A percentile compares a stretch with the other conserved stretches of the same genome.
Conservation (phyloP, 345 rosid genomes). For the Odontarrhena argentea region DNA sequence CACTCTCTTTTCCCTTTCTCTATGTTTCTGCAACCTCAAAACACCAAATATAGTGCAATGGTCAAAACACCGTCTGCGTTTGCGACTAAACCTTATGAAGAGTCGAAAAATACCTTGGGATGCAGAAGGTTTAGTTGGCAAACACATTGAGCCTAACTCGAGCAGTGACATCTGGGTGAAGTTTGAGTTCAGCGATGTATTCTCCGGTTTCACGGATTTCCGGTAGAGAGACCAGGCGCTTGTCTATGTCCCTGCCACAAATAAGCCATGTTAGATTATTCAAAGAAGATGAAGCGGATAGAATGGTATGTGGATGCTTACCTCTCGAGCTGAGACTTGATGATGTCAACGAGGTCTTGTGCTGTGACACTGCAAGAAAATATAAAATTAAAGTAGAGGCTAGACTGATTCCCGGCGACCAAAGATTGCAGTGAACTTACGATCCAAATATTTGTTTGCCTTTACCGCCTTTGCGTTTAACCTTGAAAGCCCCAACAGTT, state of each 20-base stretch:
- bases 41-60: constrained; percentile 12
- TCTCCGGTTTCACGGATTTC: constrained; percentile 95
- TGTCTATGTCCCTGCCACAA: constrained; percentile 79
- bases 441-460: constrained; percentile 86
- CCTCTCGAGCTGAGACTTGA: constrained; percentile 93
- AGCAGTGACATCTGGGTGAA: constrained; percentile 93
- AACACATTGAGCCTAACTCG: constrained; percentile 72
- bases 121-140: constrained; percentile 57
- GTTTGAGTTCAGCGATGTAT: constrained; percentile 86
- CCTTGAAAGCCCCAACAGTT: constrained; percentile 92
- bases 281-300: neutral
- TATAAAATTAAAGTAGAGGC: constrained; percentile 24
- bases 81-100: constrained; percentile 19
- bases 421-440: constrained; percentile 44
- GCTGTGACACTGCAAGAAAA: constrained; percentile 74
- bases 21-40: constrained; percentile 28
- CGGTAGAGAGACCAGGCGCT: constrained; percentile 70
- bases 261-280: constrained; percentile 13
- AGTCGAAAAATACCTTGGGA: constrained; percentile 9
- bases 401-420: neutral
- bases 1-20: constrained; percentile 12
- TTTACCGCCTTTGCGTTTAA: constrained; percentile 91
- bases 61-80: neutral
- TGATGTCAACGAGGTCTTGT: constrained; percentile 89
- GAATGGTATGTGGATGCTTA: constrained; percentile 27